Conservation (phyloP, 352 stramenopile species). For the Aphanomyces astaci region DNA sequence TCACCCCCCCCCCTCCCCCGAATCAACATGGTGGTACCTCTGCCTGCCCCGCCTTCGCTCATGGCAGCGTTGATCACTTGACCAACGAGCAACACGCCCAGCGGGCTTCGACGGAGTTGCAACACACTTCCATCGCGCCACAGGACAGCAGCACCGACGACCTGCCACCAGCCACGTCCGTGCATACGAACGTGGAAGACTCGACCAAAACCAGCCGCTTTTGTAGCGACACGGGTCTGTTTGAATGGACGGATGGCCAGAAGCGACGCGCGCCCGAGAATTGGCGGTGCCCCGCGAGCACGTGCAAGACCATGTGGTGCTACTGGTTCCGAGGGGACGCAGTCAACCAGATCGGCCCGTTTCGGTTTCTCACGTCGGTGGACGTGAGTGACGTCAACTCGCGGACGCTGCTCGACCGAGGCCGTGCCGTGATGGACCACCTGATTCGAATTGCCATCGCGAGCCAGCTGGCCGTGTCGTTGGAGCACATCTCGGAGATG, state of each 20-base stretch:
- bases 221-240: neutral
- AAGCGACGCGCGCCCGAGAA: neutral
- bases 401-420: neutral
- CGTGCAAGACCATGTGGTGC: slow-evolving; percentile 12
- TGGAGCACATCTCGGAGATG: slow-evolving; percentile 1
- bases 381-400: neutral
- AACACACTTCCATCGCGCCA: too few species aligned
- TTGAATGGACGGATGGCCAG: slow-evolving; percentile 7
- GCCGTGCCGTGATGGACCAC: slow-evolving; percentile 1
- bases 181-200: too few species aligned
- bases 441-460: neutral
- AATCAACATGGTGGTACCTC: too few species aligned
- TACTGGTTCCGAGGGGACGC: slow-evolving; percentile 9
- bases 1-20: too few species aligned
- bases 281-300: slow-evolving; percentile 7
- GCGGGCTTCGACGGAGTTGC: too few species aligned
- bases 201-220: too few species aligned
- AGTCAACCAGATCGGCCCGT: slow-evolving; percentile 5
- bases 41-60: too few species aligned
- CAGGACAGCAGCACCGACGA: too few species aligned
- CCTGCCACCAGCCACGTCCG: too few species aligned
- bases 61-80: too few species aligned
- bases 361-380: neutral
- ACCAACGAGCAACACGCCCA: too few species aligned
- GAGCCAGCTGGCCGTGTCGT: neutral